Base-by-base conservation (phyloP, 2,329 filamentous ascomycete genomes). In the Claviceps capensis region DNA sequence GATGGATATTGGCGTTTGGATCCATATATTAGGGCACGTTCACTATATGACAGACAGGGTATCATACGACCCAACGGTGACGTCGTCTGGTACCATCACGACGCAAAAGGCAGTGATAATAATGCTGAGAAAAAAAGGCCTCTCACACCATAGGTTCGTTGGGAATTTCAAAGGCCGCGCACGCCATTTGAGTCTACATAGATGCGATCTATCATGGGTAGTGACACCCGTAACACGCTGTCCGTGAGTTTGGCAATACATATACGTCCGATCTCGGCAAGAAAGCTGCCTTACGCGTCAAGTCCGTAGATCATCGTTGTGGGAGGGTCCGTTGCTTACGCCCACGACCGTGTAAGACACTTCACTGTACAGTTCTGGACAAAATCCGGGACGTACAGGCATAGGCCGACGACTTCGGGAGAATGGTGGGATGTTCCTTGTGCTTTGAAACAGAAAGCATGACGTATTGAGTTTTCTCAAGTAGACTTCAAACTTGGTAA, bases 1-100 rank as follows among this genome's bases (percentile, higher is more conserved):
- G 74, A 77, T 47, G 86, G 86, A 59, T 98, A 97, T 70, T 98
- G 93, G 91, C 75, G 77, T 41, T 67, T 96, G 50, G 93, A 98
- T 69, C 88, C 88, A 0, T 95, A 91, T 65, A 65, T 97, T 34
- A 76, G 93, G 41, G 88, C 90, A 13, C 77, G 84, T 61, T 86
- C 83, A n/a, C 69, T 88, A 55, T 96, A 95, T 60, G 93, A 98
- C 66, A 79, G 93, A 54, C 77, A 76, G 13, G 87, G 89, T 1
- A 71, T 93, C 54, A 74, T 97, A 46, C 71, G 78, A 54, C 69
- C 74, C 1, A 81, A 74, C 11, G 90, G 89, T 1, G 76, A 76
- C 62, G 69, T 91, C 44, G 72, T 86, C 38, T 90, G 87, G 67
- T 93, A 94, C 61, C 67, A 72, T 5, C 56, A 60, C 44, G 54